A percentile compares a stretch with the other conserved stretches of the same genome.
These are phyloP conservation scores for Cyclotella baltica DNA, from an alignment of 108 stramenopile genomes.

Conservation along the genomic window DNA sequence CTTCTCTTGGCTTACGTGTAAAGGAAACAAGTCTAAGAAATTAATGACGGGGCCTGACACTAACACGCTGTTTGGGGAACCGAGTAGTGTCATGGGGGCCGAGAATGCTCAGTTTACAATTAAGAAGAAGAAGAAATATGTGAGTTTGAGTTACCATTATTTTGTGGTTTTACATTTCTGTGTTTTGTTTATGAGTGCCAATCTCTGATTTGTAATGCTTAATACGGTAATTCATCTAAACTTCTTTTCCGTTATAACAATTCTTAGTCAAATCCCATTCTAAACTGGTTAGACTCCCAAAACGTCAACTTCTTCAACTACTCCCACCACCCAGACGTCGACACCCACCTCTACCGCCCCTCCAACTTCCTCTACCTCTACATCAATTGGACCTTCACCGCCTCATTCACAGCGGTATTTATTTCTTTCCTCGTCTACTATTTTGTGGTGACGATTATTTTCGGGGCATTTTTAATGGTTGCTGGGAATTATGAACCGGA, in stretches of 20 bases:
- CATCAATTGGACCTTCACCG: constrained; percentile 54
- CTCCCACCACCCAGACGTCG: constrained; percentile 11
- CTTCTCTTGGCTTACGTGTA: not conserved
- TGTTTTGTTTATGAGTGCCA: not conserved
- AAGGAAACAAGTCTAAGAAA: not conserved
- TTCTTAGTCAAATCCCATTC: constrained; percentile 14
- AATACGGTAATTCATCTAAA: no score
- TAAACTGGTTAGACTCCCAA: constrained; percentile 36
- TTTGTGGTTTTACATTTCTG: not conserved
- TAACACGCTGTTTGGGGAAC: not conserved
- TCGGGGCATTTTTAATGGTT: constrained; percentile 13
- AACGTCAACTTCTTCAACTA: not conserved
- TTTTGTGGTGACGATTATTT: constrained; percentile 8
- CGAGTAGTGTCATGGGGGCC: not conserved
- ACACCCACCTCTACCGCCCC: constrained; percentile 41
- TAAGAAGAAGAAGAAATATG: constrained; percentile 22
- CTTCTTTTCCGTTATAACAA: no score
- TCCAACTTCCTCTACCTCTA: constrained; percentile 26
- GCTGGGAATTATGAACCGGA: constrained; percentile 37
- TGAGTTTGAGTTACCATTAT: constrained; percentile 1
- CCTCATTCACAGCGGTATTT: constrained; percentile 32
- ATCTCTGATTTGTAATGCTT: not conserved
- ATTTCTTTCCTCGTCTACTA: constrained; percentile 33
- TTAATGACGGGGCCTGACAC: not conserved
- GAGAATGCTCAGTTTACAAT: constrained; percentile 23